Evolutionary conservation across 768 basidiomycete species (phyloP), one percentile per base, ranked within the genome.

Genomic region (Cystofilobasidium capitatum): DNA sequence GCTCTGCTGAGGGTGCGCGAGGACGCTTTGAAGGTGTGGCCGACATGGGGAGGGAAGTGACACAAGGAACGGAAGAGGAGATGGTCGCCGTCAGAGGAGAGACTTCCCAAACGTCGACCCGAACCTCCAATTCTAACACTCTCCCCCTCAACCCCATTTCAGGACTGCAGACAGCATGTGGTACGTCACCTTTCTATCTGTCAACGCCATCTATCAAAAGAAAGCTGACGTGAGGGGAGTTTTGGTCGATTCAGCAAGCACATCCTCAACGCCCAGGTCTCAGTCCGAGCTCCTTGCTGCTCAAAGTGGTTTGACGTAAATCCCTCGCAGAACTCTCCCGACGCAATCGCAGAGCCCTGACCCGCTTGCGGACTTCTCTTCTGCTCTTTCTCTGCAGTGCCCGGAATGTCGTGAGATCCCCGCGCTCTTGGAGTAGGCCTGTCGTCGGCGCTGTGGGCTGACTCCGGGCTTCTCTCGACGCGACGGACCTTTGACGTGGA

Each of bases 261-360:
- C 75, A 83, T 99, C 70, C 79, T 99, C 59, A 99, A 99, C 78
- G 90, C 89, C 0, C 94, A 98, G 79, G 96, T 96, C 29, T 83
- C 93, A 42, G 89, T 99, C 72, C 87, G 94, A 33, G 91, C 94
- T 6, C 92, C 93, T 4, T 98, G 96, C 79, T 98, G 96, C 84
- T 88, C 89, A 77, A 87, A 86, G 73, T 99, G 94, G 93, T 98
- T 84, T 75, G 96, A 99, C 64, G 80, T 79, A 58, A 72, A 79
- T 74, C 37, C 40, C 12, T 2, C 10, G 33, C 24, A 24, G 33
- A 58, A 17, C 60, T 66, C 39, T 42, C 37, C n/a, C 40, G 3
- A 14, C 22, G 17, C 42, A 44, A 22, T 44, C 22, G 42, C 42
- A 12, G 13, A 44, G 12, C 42, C 42, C 42, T 44, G 42, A 24